Evolutionary conservation across 2,329 filamentous ascomycete genomes (phyloP).

Genomic region (Mollisia scopiformis): DNA sequence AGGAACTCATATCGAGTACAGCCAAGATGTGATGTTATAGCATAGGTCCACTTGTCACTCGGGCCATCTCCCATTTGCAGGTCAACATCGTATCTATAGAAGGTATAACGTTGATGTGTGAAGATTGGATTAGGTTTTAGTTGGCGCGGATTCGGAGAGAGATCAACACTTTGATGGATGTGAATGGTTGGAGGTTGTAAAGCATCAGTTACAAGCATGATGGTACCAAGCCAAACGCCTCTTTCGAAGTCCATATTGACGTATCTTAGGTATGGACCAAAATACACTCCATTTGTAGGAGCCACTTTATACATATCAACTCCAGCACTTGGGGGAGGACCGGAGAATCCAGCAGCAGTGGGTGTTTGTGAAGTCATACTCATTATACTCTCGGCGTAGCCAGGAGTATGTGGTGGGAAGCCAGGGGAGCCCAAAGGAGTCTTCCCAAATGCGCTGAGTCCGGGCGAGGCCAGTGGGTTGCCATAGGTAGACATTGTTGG

Average conservation of each 20-base stretch:
- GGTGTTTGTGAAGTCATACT: constrained; percentile 77
- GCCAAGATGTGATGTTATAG: constrained; percentile 93
- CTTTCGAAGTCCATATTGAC: constrained; percentile 96
- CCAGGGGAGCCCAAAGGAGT: constrained; percentile 78
- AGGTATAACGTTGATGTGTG: constrained; percentile 91
- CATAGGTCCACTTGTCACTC: constrained; percentile 93
- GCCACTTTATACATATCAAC: constrained; percentile 93
- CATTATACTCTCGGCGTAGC: constrained; percentile 85
- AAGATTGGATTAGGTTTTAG: constrained; percentile 81
- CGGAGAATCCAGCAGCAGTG: constrained; percentile 79
- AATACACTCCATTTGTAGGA: constrained; percentile 96
- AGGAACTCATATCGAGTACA: constrained; percentile 99
- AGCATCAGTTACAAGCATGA: constrained; percentile 88
- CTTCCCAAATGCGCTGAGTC: constrained; percentile 56
- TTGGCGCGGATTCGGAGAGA: constrained; percentile 91
- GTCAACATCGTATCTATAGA: constrained; percentile 93
- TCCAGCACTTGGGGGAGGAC: constrained; percentile 84
- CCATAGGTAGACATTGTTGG: constrained; percentile 75
- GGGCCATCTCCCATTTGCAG: constrained; percentile 84
- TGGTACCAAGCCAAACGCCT: constrained; percentile 90
- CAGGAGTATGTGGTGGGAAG: constrained; percentile 80
- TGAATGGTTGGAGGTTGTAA: constrained; percentile 95
- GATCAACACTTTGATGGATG: constrained; percentile 84
- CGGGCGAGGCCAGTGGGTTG: constrained; percentile 72
- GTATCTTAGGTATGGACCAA: constrained; percentile 93